Evolutionary conservation across 768 basidiomycete genomes (phyloP), one percentile per base, ranked within the genome.

Genomic region (Trametes meyenii): DNA sequence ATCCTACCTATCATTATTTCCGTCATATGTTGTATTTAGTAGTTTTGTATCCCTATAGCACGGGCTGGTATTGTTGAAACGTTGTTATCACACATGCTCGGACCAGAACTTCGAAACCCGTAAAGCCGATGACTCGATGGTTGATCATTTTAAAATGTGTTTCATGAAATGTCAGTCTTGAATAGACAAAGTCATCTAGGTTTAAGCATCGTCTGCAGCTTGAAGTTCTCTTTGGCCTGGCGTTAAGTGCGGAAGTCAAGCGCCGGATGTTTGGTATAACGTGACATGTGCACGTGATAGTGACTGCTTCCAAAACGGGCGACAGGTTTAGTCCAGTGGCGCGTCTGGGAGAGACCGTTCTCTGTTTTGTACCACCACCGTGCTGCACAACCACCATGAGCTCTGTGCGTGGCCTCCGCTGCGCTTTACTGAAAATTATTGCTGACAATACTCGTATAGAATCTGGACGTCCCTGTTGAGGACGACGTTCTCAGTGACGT

Each of bases 401-500:
- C 40, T 43, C 49, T 33, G 57, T 58, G 49, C 57, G 57, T 58
- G 49, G 48, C 56, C 6, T n/a, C 16, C 40, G 6, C n/a, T 21
- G 17, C 21, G 35, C n/a, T 19, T 16, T 21, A 16, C 7, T 11
- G 3, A 36, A 14, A 43, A 16, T 42, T 50, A 5, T 50, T 21
- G 33, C 26, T 11, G 19, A n/a, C 3, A 50, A 39, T 43, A 19
- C 12, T 7, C 29, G 24, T n/a, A 2, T 52, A 67, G 66, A 53
- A 52, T 42, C 17, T 62, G 17, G 61, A 57, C 12, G 63, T 61
- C 1, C 67, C 62, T 10, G 78, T 77, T 69, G 85, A 86, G 13
- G 94, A 94, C 55, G 94, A 96, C 73, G 88, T 93, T 51, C 81
- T 97, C 62, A 92, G 90, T 69, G 94, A 96, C 73, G 85, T 96